Percentiles rank a stretch among this genome's conserved stretches.
These are phyloP conservation scores for Cyclotella cryptica DNA, from an alignment of 108 stramenopile genomes.

Conservation along the genomic window DNA sequence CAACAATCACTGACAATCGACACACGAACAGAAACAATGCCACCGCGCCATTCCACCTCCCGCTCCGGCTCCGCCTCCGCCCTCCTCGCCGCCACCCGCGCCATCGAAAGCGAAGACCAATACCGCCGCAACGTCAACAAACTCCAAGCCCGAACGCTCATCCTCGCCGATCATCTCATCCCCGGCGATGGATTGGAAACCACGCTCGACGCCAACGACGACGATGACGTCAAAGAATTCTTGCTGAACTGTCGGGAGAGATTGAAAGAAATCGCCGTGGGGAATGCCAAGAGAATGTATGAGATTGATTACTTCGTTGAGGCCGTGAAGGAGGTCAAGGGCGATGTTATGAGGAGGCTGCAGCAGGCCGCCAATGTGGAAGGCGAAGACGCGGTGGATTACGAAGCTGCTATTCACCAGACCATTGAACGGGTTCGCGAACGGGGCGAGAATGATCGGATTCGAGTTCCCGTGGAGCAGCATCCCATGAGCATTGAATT, in stretches of 20 bases:
- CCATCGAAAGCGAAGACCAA: slow-evolving; percentile 54
- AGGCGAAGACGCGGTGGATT: slow-evolving; percentile 36
- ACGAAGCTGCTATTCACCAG: slow-evolving; percentile 46
- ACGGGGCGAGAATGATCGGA: slow-evolving; percentile 9
- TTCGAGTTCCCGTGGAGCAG: slow-evolving; percentile 17
- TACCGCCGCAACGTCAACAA: slow-evolving; percentile 41
- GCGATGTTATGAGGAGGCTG: slow-evolving; percentile 16
- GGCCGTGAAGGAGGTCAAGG: slow-evolving; percentile 47
- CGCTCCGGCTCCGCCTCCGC: slow-evolving; percentile 23
- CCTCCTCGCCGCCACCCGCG: slow-evolving; percentile 33
- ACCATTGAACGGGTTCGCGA: slow-evolving; percentile 41
- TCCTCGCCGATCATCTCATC: slow-evolving; percentile 51
- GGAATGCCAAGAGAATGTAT: slow-evolving; percentile 54
- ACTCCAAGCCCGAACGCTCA: slow-evolving; percentile 40
- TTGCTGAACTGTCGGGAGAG: slow-evolving; percentile 47
- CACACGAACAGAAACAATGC: background rate
- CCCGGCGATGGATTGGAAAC: slow-evolving; percentile 50
- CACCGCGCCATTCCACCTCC: background rate
- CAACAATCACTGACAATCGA: too few species aligned
- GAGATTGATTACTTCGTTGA: slow-evolving; percentile 53
- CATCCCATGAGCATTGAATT: slow-evolving; percentile 31
- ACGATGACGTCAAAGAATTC: slow-evolving; percentile 24
- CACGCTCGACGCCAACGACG: slow-evolving; percentile 34
- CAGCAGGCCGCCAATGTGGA: slow-evolving; percentile 8
- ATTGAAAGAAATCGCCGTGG: slow-evolving; percentile 57